phyloP scores from a whole-genome alignment of 192 early-diverging fungal genomes.

The Umbelopsis sp. region DNA sequence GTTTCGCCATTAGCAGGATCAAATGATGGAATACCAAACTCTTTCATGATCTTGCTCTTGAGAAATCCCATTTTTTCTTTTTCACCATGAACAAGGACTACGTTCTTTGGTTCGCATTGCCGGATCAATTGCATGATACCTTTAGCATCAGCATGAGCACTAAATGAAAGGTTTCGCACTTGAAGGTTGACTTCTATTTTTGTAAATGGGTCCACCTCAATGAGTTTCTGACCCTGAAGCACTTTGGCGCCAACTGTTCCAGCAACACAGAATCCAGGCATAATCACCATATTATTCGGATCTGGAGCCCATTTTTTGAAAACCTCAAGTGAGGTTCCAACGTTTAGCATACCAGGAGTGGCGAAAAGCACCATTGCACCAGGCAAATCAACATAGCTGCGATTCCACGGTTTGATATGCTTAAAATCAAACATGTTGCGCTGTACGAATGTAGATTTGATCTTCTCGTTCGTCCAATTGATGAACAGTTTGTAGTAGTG shows the following conservation, averaged over 20 bases:
- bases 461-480: conserved; percentile 98
- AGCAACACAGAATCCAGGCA: conserved; percentile 97
- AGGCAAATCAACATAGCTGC: conserved; percentile 68
- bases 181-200: conserved; percentile 83
- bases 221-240: conserved; percentile 82
- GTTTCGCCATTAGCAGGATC: conserved; percentile 88
- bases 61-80: conserved; percentile 85
- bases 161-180: conserved; percentile 94
- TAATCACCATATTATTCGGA: conserved; percentile 94
- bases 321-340: conserved; percentile 90
- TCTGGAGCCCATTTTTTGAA: conserved; percentile 96
- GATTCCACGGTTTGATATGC: conserved; percentile 85
- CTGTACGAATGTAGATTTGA: conserved; percentile 90
- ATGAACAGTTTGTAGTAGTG: conserved; percentile 97
- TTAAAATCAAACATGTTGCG: conserved; percentile 98
- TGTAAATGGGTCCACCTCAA: conserved; percentile 81
- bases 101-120: conserved; percentile 86
- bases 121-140: conserved; percentile 96
- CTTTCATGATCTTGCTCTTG: conserved; percentile 78
- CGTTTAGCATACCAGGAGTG: conserved; percentile 97
- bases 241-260: conserved; percentile 97
- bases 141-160: conserved; percentile 96
- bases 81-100: conserved; percentile 96
- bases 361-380: conserved; percentile 97
- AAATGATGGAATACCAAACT: conserved; percentile 82